Evolutionary conservation across 2,329 filamentous ascomycete species (phyloP).

Genomic region (Colletotrichum brevisporum): DNA sequence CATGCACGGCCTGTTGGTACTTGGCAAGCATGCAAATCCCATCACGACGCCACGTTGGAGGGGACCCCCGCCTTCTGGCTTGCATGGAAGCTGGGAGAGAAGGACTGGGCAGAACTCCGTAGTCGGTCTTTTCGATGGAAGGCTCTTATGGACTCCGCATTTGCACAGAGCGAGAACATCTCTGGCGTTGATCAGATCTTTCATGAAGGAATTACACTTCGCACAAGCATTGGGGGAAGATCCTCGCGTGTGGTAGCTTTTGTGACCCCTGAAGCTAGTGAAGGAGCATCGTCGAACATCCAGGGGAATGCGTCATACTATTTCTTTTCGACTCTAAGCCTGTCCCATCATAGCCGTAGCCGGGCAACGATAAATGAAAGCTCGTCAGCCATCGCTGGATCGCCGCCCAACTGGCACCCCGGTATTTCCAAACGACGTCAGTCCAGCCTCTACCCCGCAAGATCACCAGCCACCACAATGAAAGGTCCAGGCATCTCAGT

Average conservation of each 20-base stretch:
- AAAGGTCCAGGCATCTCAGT: background rate
- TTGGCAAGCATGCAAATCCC: constrained; percentile 12
- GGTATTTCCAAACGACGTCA: constrained; percentile 13
- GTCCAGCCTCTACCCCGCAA: constrained; percentile 22
- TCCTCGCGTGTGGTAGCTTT: too few species aligned
- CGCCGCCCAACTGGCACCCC: background rate
- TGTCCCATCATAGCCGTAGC: background rate
- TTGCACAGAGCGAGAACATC: too few species aligned
- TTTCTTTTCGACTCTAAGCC: background rate
- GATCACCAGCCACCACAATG: constrained; percentile 18
- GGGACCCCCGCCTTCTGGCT: background rate
- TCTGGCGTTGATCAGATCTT: too few species aligned
- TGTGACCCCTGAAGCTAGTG: too few species aligned
- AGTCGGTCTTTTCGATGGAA: too few species aligned
- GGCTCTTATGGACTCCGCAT: too few species aligned
- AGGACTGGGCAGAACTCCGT: background rate
- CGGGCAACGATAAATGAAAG: background rate
- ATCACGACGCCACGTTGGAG: background rate
- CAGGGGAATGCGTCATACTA: background rate
- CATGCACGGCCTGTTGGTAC: background rate
- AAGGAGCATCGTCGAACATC: background rate
- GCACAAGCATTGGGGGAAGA: too few species aligned
- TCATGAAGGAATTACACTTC: too few species aligned
- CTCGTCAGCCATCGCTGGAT: background rate
- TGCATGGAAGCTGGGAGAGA: background rate